A percentile compares a stretch with the other conserved stretches of the same genome.
phyloP scores from a whole-genome alignment of 2,329 filamentous ascomycete species.

The Cladosporium sp. region DNA sequence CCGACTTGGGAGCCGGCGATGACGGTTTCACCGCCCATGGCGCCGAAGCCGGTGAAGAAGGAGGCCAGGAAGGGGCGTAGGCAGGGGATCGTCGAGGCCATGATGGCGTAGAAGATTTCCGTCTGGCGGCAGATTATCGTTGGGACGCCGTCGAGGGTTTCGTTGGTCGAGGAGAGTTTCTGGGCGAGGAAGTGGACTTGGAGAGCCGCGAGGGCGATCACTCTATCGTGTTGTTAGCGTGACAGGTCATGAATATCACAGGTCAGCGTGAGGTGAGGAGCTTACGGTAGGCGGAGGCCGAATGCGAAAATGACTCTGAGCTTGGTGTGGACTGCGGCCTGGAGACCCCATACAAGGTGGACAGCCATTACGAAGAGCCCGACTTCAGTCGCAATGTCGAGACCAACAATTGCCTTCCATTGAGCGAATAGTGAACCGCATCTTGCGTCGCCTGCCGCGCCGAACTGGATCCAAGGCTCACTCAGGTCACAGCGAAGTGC shows the following conservation, averaged over 20 bases:
- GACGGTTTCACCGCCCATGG: slow-evolving; percentile 23
- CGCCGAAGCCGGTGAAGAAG: slow-evolving; percentile 38
- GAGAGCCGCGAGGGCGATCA: slow-evolving; percentile 42
- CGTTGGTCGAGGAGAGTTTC: slow-evolving; percentile 38
- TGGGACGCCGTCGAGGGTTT: slow-evolving; percentile 40
- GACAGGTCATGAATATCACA: not conserved
- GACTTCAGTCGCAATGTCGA: slow-evolving; percentile 40
- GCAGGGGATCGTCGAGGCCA: slow-evolving; percentile 41
- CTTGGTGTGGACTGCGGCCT: slow-evolving; percentile 11
- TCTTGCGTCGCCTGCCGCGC: not conserved
- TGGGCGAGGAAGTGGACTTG: slow-evolving; percentile 41
- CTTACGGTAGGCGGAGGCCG: slow-evolving; percentile 13
- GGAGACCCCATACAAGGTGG: slow-evolving; percentile 14
- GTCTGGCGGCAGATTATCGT: slow-evolving; percentile 40
- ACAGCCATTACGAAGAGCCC: slow-evolving; percentile 6
- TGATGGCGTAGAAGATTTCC: slow-evolving; percentile 39
- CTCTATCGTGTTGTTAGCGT: slow-evolving; percentile 30
- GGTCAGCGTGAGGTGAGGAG: slow-evolving; percentile 19
- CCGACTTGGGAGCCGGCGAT: slow-evolving; percentile 19
- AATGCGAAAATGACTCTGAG: slow-evolving; percentile 16
- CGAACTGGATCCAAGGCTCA: slow-evolving; percentile 21
- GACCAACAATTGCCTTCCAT: slow-evolving; percentile 41
- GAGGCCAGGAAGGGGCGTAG: slow-evolving; percentile 39
- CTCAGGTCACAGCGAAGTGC: slow-evolving; percentile 24
- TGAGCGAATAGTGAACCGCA: slow-evolving; percentile 26